Percentiles rank a stretch among this genome's conserved stretches.
These are phyloP conservation scores for Dendryphion nanum DNA, from an alignment of 2,329 filamentous ascomycete genomes.

Conservation along the genomic window DNA sequence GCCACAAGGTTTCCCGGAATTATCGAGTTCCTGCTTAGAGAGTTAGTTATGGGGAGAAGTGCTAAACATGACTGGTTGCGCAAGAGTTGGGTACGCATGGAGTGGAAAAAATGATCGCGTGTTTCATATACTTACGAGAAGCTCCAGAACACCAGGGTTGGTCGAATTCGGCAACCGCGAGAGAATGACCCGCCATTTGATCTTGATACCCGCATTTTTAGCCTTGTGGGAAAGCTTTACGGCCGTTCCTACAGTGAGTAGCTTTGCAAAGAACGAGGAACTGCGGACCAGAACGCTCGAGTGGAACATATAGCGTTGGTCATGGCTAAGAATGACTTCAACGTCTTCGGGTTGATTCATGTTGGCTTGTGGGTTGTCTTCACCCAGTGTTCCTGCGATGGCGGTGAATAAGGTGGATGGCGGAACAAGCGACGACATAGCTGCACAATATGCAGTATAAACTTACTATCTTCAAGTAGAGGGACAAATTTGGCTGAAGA, in stretches of 20 bases:
- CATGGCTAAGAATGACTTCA: constrained; percentile 28
- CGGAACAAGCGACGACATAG: too few species aligned
- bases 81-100: background rate
- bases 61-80: too few species aligned
- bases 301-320: constrained; percentile 33
- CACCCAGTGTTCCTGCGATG: too few species aligned
- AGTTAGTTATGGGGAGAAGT: background rate
- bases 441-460: too few species aligned
- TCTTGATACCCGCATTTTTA: constrained; percentile 20
- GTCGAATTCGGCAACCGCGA: constrained; percentile 16
- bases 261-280: constrained; percentile 26
- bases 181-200: constrained; percentile 35
- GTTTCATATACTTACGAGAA: constrained; percentile 28
- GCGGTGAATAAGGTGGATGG: too few species aligned
- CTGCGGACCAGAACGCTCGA: constrained; percentile 33
- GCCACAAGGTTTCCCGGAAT: constrained; percentile 27
- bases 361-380: too few species aligned
- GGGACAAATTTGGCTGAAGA: too few species aligned
- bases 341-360: constrained; percentile 36
- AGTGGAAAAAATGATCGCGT: background rate
- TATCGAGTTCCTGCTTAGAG: constrained; percentile 35
- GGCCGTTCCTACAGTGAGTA: constrained; percentile 31
- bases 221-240: constrained; percentile 24
- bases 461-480: too few species aligned
- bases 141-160: constrained; percentile 20